Conservation (phyloP, 345 rosid species). For the Aegle marmelos region DNA sequence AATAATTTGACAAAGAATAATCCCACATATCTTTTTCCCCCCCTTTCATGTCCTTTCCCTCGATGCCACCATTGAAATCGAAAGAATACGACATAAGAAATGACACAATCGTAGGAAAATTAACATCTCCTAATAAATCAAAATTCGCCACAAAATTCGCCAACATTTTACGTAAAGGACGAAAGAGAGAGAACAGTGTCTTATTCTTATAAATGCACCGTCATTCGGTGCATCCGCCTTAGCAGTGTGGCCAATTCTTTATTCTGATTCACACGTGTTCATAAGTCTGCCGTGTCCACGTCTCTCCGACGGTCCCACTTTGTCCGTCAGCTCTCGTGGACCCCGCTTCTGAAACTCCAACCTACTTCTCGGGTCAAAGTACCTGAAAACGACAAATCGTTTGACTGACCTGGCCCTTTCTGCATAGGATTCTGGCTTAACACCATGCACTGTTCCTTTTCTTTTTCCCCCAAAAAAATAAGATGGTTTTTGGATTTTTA, state of each 20-base stretch:
- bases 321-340: slow-evolving; percentile 7
- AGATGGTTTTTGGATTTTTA: neutral
- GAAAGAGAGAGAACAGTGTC: neutral
- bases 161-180: neutral
- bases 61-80: neutral
- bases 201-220: slow-evolving; percentile 26
- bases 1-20: neutral
- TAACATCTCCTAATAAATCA: neutral
- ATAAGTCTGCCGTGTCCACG: neutral
- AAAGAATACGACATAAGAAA: neutral
- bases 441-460: neutral
- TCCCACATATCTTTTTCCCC: neutral
- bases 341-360: neutral
- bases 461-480: too few species aligned
- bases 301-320: slow-evolving; percentile 13
- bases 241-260: neutral
- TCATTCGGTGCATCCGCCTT: slow-evolving; percentile 17
- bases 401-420: neutral
- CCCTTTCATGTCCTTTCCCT: too few species aligned
- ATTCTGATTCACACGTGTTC: slow-evolving; percentile 14
- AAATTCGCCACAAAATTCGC: neutral
- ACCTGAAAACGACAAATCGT: neutral
- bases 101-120: neutral
- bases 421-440: neutral
- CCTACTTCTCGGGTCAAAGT: neutral